Evolutionary conservation across 352 stramenopile genomes (phyloP).

Genomic region (Halophytophthora polymorphica): DNA sequence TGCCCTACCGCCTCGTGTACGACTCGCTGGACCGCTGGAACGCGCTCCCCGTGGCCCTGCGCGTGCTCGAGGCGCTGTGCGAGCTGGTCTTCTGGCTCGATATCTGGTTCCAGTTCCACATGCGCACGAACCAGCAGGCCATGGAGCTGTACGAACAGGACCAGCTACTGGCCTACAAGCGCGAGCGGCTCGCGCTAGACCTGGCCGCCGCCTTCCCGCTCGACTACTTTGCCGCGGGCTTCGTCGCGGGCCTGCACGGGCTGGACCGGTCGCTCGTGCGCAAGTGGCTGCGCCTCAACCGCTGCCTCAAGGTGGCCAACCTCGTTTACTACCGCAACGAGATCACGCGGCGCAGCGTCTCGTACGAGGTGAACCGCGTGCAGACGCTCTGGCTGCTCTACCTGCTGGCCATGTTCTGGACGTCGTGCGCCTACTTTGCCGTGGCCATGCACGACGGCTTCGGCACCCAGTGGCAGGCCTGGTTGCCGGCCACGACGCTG

Average conservation of each 20-base stretch:
- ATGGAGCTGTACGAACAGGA: constrained; percentile 69
- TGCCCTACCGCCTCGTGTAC: constrained; percentile 55
- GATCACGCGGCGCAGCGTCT: constrained; percentile 54
- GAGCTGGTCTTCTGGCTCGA: constrained; percentile 50
- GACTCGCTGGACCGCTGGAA: constrained; percentile 47
- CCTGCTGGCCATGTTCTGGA: constrained; percentile 60
- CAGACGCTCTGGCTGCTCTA: constrained; percentile 58
- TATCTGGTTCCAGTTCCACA: constrained; percentile 63
- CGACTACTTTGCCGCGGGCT: constrained; percentile 37
- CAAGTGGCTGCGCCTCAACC: constrained; percentile 51
- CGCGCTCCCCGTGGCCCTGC: constrained; percentile 28
- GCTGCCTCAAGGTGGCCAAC: constrained; percentile 53
- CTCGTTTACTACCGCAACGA: constrained; percentile 60
- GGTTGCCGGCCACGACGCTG: constrained; percentile 36
- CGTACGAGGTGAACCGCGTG: constrained; percentile 54
- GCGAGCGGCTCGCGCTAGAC: constrained; percentile 42
- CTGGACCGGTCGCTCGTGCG: constrained; percentile 4
- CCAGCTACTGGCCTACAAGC: constrained; percentile 50
- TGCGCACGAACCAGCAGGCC: constrained; percentile 38
- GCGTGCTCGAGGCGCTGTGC: constrained; percentile 34
- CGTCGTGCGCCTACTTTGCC: constrained; percentile 56
- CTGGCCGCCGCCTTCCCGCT: constrained; percentile 42
- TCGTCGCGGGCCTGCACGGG: constrained; percentile 8
- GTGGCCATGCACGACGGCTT: constrained; percentile 58
- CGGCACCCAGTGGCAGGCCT: constrained; percentile 49